Evolutionary conservation across 495 filamentous ascomycete species (phyloP).

Genomic region (Penicillium paradoxum): DNA sequence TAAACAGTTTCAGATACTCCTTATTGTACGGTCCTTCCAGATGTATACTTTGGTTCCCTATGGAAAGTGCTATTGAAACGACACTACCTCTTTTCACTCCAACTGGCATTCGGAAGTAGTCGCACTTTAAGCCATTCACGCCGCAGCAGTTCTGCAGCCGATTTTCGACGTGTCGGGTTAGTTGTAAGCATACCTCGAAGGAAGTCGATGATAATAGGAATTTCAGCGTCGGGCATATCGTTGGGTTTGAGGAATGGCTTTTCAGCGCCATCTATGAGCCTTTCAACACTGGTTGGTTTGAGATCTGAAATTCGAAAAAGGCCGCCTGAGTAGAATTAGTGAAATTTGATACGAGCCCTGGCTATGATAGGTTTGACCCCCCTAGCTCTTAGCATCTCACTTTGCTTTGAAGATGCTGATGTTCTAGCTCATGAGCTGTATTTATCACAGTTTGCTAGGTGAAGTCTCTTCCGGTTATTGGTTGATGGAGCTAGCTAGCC

Average conservation of each 20-base stretch:
- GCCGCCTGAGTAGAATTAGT: slow-evolving; percentile 3
- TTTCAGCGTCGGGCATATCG: slow-evolving; percentile 19
- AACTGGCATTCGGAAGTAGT: not conserved
- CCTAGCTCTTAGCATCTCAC: too few relatives aligned
- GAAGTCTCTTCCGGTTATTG: too few relatives aligned
- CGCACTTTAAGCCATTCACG: slow-evolving; percentile 18
- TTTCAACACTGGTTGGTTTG: slow-evolving; percentile 18
- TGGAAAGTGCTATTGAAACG: not conserved
- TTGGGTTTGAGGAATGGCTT: slow-evolving; percentile 19
- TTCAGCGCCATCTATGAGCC: slow-evolving; percentile 18
- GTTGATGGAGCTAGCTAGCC: too few relatives aligned
- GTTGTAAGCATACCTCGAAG: slow-evolving; percentile 22
- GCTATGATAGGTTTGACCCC: too few relatives aligned
- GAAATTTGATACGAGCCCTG: not conserved
- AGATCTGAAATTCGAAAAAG: slow-evolving; percentile 21
- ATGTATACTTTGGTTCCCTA: not conserved
- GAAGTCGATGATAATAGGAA: slow-evolving; percentile 33
- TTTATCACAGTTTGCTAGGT: too few relatives aligned
- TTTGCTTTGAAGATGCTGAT: too few relatives aligned
- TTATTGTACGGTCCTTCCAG: not conserved
- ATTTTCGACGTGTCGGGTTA: slow-evolving; percentile 16
- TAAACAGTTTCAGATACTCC: not conserved
- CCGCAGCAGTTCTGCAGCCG: slow-evolving; percentile 18
- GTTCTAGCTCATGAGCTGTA: too few relatives aligned
- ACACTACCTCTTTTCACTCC: not conserved